phyloP scores from a whole-genome alignment of 148 eudicot species.

The Camellia lanceoleosa region DNA sequence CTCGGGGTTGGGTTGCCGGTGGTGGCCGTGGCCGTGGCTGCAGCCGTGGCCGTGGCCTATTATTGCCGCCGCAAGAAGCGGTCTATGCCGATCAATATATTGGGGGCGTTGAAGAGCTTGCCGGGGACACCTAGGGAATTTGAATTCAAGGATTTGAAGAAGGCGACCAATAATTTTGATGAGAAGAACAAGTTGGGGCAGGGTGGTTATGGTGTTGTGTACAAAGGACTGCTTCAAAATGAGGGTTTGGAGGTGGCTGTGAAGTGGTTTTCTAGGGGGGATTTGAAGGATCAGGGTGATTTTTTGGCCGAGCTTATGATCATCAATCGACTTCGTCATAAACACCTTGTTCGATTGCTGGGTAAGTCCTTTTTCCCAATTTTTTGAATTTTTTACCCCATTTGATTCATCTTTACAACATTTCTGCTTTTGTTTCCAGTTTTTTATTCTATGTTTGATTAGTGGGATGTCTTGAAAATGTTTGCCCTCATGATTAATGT shows the following conservation, averaged over 20 bases:
- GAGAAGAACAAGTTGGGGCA: conserved; percentile 68
- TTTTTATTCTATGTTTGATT: no score
- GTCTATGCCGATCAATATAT: conserved; percentile 36
- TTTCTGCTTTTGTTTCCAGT: no score
- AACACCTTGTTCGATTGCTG: conserved; percentile 72
- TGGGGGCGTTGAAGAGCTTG: conserved; percentile 58
- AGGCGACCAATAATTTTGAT: conserved; percentile 68
- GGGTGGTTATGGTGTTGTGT: conserved; percentile 83
- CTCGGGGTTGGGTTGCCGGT: conserved; percentile 27
- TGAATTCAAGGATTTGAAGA: conserved; percentile 60
- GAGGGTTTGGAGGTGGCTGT: conserved; percentile 72
- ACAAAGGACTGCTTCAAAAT: conserved; percentile 38
- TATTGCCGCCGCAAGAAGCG: conserved; percentile 21
- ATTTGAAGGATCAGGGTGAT: conserved; percentile 67
- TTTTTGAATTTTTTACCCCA: no score
- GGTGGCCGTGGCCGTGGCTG: conserved; percentile 8
- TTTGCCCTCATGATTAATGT: no score
- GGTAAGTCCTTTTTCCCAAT: conserved; percentile 37
- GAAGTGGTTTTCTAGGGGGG: conserved; percentile 70
- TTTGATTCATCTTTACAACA: no score
- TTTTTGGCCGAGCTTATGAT: conserved; percentile 87
- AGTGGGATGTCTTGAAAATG: no score
- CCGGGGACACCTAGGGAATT: conserved; percentile 85
- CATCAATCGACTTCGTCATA: conserved; percentile 81
- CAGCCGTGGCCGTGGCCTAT: conserved; percentile 2